Evolutionary conservation across 345 rosid species (phyloP), one percentile per base, ranked within the genome.

Genomic region (Trapa bicornis): DNA sequence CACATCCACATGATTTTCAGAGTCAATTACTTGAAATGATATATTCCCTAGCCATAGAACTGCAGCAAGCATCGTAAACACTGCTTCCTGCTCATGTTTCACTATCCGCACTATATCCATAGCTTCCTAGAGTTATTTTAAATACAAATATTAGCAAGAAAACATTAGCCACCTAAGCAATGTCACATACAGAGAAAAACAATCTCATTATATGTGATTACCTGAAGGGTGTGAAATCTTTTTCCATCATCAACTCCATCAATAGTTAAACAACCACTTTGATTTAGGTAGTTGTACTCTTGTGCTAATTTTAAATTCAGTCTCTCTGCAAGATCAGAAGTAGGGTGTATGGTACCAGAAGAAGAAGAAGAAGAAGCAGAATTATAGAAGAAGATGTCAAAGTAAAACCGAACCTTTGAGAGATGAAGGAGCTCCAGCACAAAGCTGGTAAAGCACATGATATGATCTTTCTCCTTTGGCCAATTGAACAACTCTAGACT

Each of bases 401-500:
- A 62, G 68, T 52, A 64, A 43, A 32, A 66, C 41, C 66, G 64
- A 14, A 94, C 99, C 99, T 89, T 82, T 91, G 54, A 94, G 88
- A 75, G 61, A 68, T 52, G 86, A 77, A 32, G 97, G 84, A 85
- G 95, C 97, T 66, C 99, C 97, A 66, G 89, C 92, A 84, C 99
- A 94, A 37, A 94, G 82, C 79, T 89, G 91, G 78, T 94, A 94
- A 70, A 94, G 89, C 69, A 94, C 75, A 70, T 91, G 97, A 76
- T 85, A 94, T 37, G 99, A 87, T 78, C 99, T 80, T 86, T 94
- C 99, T 70, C 95, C 95, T 68, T 76, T 68, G 74, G 85, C 82
- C 75, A 91, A 75, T 77, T 94, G 97, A 80, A 87, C 95, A 61
- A 94, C 97, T 80, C 99, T 83, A 50, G 96, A 94, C 99, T 94